Percentiles rank a stretch among this genome's conserved stretches.
These are phyloP conservation scores for Aspergillus olivimuriae DNA, from an alignment of 495 filamentous ascomycete species.

Conservation along the genomic window DNA sequence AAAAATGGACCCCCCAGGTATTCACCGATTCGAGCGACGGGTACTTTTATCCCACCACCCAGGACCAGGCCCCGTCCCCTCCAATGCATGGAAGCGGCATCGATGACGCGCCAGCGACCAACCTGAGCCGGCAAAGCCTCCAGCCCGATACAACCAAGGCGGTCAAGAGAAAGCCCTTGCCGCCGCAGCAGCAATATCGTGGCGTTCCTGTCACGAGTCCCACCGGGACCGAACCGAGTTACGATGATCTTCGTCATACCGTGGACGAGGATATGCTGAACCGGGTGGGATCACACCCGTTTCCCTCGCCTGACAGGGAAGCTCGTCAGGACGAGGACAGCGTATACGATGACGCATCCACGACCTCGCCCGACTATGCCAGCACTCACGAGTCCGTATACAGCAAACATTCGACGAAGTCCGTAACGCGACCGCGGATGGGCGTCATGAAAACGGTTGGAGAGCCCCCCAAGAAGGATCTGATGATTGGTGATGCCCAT, in stretches of 20 bases:
- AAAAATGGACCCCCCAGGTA: not conserved
- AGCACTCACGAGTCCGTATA: slow-evolving; percentile 63
- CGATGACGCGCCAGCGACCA: slow-evolving; percentile 15
- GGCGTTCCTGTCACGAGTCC: slow-evolving; percentile 8
- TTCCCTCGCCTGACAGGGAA: slow-evolving; percentile 24
- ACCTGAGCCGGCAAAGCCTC: slow-evolving; percentile 30
- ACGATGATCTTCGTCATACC: slow-evolving; percentile 58
- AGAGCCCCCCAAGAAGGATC: slow-evolving; percentile 41
- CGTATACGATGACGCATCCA: slow-evolving; percentile 45
- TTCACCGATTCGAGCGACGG: slow-evolving; percentile 19
- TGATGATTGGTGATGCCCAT: slow-evolving; percentile 56
- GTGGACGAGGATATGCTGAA: slow-evolving; percentile 62
- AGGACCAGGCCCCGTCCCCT: slow-evolving; percentile 9
- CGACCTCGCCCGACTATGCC: slow-evolving; percentile 55
- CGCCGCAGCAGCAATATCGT: slow-evolving; percentile 23
- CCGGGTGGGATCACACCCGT: slow-evolving; percentile 30
- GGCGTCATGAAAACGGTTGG: slow-evolving; percentile 82
- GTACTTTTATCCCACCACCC: slow-evolving; percentile 5
- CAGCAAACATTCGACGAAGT: slow-evolving; percentile 49
- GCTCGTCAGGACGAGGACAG: slow-evolving; percentile 35
- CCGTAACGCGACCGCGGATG: slow-evolving; percentile 64
- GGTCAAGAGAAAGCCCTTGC: slow-evolving; percentile 61
- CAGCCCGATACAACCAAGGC: slow-evolving; percentile 37
- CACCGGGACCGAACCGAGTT: slow-evolving; percentile 40
- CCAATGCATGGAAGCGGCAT: slow-evolving; percentile 17